Percentiles rank a stretch among this genome's conserved stretches.
phyloP scores from a whole-genome alignment of 768 basidiomycete genomes.

The Stropharia rugosoannulata region DNA sequence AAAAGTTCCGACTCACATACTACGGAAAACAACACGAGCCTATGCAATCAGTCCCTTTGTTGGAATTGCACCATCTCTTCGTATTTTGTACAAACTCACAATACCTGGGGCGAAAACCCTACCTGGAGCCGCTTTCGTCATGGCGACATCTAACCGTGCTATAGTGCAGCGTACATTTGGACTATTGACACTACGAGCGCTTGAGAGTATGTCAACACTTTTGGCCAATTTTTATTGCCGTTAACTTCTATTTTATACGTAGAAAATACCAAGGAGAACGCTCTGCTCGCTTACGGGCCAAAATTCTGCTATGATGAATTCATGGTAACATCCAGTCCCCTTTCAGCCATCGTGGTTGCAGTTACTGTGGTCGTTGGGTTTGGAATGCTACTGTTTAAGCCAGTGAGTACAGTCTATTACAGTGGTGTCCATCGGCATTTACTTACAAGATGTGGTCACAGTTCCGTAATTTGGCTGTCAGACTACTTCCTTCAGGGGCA shows the following conservation, averaged over 20 bases:
- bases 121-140: constrained; percentile 38
- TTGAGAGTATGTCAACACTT: constrained; percentile 12
- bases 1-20: constrained; percentile 34
- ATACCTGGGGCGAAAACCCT: constrained; percentile 33
- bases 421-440: neutral
- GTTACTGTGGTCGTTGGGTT: constrained; percentile 32
- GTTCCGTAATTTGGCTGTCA: constrained; percentile 58
- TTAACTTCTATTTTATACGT: neutral
- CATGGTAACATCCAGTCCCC: constrained; percentile 33
- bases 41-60: constrained; percentile 42
- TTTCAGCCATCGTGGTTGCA: constrained; percentile 42
- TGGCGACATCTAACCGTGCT: constrained; percentile 38
- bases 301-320: constrained; percentile 81
- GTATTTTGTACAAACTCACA: constrained; percentile 35
- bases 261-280: constrained; percentile 13
- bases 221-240: neutral
- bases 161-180: constrained; percentile 49
- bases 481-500: constrained; percentile 51
- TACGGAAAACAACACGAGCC: constrained; percentile 25
- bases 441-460: constrained; percentile 18
- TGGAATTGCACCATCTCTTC: constrained; percentile 23
- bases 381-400: constrained; percentile 31
- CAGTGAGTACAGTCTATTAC: constrained; percentile 27
- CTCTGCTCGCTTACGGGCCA: constrained; percentile 53
- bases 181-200: constrained; percentile 35